Percentiles rank a stretch among this genome's conserved stretches.
These are phyloP conservation scores for Mallotus japonicus DNA, from an alignment of 441 rosid genomes.

Conservation along the genomic window DNA sequence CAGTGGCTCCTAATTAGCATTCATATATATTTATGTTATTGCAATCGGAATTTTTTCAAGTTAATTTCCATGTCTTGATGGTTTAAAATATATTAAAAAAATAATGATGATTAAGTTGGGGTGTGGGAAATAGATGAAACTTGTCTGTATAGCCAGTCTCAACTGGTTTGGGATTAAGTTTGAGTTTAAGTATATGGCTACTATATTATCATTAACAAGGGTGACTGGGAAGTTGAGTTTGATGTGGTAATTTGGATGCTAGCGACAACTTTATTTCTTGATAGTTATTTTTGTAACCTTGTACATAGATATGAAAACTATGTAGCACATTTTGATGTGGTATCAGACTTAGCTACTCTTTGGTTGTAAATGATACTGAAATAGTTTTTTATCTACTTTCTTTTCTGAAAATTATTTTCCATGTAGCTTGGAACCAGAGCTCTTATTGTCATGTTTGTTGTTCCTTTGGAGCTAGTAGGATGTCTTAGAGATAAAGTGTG, in stretches of 20 bases:
- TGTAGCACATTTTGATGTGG: background rate
- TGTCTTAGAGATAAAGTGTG: background rate
- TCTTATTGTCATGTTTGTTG: background rate
- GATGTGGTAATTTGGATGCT: background rate
- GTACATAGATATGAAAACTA: background rate
- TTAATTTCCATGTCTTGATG: background rate
- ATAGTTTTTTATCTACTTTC: background rate
- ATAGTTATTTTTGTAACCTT: too few species aligned
- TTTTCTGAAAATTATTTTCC: background rate
- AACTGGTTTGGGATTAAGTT: background rate
- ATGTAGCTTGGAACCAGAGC: background rate
- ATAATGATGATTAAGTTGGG: background rate
- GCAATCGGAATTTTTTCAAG: background rate
- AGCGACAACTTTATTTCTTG: background rate
- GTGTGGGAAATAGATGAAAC: background rate
- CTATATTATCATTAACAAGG: background rate
- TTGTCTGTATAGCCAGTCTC: background rate
- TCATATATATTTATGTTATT: background rate
- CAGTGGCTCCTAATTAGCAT: background rate
- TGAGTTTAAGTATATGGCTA: background rate
- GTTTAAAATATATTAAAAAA: background rate
- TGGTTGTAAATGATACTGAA: background rate
- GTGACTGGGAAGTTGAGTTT: too few species aligned
- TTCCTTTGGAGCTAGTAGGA: background rate
- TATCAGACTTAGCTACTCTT: background rate